Evolutionary conservation across 2,329 filamentous ascomycete genomes (phyloP), one percentile per base, ranked within the genome.

Genomic region (Aspergillus fumigatiaffinis): DNA sequence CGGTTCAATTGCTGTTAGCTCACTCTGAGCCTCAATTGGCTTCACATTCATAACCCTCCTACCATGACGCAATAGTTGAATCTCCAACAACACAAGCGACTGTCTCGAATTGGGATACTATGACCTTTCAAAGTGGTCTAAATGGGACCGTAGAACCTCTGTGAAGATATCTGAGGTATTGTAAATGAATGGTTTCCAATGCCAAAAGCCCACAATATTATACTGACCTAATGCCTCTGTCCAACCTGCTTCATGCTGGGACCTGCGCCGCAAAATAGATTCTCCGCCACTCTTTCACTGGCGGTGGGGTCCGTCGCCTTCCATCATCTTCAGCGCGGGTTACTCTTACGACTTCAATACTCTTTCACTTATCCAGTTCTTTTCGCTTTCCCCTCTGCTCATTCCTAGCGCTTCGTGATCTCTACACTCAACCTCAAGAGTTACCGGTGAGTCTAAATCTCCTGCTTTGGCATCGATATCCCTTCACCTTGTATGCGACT

Each of bases 211-310:
- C 28, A 35, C 29, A 35, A 41, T 53, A 49, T 10, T 41, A 42
- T 28, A 51, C 41, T n/a, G 41, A 25, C 51, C 28, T 54, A 50
- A n/a, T n/a, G 38, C 32, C 12, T 46, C 42, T 46, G 8, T 46
- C 17, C 41, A 51, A 25, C 50, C 47, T 44, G 56, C 56, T 20
- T 20, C 26, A 35, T 23, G 50, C 47, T 23, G 58, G 58, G 54
- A 59, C 50, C 57, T 62, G 65, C 66, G 66, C 66, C 69, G 72
- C 68, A 73, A 71, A 71, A 73, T 69, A 69, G 66, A 71, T 73
- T 73, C 60, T 73, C 72, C 72, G 72, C 60, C 52, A 57, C 58
- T 65, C 59, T 66, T 25, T 66, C 64, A 65, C 64, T 67, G 63
- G 63, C 63, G 63, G 62, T 66, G 68, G 71, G 70, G 63, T 64